Percentiles rank a stretch among this genome's conserved stretches.
These are phyloP conservation scores for Borovskyia barvae DNA, from an alignment of 208 protist species.

Conservation along the genomic window DNA sequence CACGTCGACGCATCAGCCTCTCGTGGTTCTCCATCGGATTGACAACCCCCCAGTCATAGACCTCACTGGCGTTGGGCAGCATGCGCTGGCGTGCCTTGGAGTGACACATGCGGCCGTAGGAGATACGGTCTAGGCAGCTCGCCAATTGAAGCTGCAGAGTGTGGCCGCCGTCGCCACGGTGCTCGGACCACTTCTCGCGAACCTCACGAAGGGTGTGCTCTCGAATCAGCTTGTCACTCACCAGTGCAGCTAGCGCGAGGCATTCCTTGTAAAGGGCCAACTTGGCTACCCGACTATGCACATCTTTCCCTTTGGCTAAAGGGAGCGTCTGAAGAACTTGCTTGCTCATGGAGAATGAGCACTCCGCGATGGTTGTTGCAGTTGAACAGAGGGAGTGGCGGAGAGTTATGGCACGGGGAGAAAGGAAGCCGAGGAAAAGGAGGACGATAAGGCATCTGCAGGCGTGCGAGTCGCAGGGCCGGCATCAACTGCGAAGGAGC, in stretches of 20 bases:
- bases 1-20: conserved; percentile 43
- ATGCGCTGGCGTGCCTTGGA: conserved; percentile 79
- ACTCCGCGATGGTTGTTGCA: background rate
- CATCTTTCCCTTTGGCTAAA: conserved; percentile 80
- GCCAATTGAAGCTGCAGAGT: conserved; percentile 82
- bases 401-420: conserved; percentile 1
- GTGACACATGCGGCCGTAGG: conserved; percentile 84
- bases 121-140: conserved; percentile 78
- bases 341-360: conserved; percentile 65
- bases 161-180: conserved; percentile 78
- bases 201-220: conserved; percentile 78
- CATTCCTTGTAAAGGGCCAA: conserved; percentile 87
- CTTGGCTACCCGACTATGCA: conserved; percentile 78
- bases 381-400: background rate
- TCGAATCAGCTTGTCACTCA: conserved; percentile 65
- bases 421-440: too few relatives aligned
- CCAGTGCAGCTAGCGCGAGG: conserved; percentile 62
- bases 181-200: conserved; percentile 73
- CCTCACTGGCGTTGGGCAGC: conserved; percentile 75
- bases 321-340: conserved; percentile 73
- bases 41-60: conserved; percentile 85
- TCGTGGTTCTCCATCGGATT: conserved; percentile 83
- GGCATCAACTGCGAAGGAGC: too few relatives aligned
- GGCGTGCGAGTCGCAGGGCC: too few relatives aligned
- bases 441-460: too few relatives aligned